Conservation (phyloP, 805 yeast species). For the Saturnispora zaruensis region DNA sequence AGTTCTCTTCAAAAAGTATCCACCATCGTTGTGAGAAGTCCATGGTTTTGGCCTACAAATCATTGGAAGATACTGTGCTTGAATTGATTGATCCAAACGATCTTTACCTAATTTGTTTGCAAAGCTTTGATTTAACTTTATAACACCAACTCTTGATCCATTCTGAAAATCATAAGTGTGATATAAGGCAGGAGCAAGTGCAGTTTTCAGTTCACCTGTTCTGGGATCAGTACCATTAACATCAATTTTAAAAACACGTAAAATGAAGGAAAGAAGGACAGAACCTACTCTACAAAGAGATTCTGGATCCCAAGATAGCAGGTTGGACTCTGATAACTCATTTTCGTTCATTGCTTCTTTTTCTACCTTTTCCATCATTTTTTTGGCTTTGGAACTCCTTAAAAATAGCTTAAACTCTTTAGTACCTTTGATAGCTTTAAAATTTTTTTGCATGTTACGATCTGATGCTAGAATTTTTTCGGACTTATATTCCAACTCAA, state of each 20-base stretch:
- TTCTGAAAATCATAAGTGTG: slow-evolving; percentile 77
- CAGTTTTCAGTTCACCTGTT: slow-evolving; percentile 56
- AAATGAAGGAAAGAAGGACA: slow-evolving; percentile 58
- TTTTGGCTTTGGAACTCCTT: slow-evolving; percentile 25
- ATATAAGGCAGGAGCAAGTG: slow-evolving; percentile 81
- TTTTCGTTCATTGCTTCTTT: slow-evolving; percentile 11
- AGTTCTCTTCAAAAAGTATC: slow-evolving; percentile 60
- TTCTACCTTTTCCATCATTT: slow-evolving; percentile 23
- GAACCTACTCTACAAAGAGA: slow-evolving; percentile 69
- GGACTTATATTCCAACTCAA: slow-evolving; percentile 76
- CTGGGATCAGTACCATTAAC: slow-evolving; percentile 78
- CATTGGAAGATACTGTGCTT: slow-evolving; percentile 90
- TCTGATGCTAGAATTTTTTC: slow-evolving; percentile 55
- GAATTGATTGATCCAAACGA: slow-evolving; percentile 49
- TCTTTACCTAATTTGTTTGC: slow-evolving; percentile 61
- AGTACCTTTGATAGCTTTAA: slow-evolving; percentile 40
- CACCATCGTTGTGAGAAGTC: slow-evolving; percentile 78
- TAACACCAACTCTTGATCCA: slow-evolving; percentile 75
- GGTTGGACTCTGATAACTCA: slow-evolving; percentile 13
- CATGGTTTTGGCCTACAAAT: slow-evolving; percentile 83
- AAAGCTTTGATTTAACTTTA: slow-evolving; percentile 65
- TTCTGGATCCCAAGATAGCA: slow-evolving; percentile 24
- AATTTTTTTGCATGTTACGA: slow-evolving; percentile 44
- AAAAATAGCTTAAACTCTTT: slow-evolving; percentile 34
- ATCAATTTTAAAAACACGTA: slow-evolving; percentile 75